Evolutionary conservation across 768 basidiomycete genomes (phyloP).

Genomic region (Agaricus blazei): DNA sequence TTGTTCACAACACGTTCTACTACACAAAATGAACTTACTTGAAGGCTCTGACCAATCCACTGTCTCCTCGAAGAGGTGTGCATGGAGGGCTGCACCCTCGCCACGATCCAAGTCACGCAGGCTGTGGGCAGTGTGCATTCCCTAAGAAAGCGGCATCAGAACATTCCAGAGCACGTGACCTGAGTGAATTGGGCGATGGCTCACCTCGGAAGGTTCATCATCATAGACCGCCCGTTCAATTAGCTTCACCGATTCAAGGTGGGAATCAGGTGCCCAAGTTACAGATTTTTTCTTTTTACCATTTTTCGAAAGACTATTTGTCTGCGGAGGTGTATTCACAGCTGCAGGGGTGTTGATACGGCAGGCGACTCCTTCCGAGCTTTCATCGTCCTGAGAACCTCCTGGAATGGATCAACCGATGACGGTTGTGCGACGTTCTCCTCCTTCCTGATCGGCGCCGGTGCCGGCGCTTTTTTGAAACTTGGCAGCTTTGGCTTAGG

Average conservation of each 20-base stretch:
- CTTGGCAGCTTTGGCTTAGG: conserved; percentile 79
- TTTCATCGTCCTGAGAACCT: conserved; percentile 75
- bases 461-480: conserved; percentile 69
- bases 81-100: conserved; percentile 82
- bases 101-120: conserved; percentile 83
- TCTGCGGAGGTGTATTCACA: conserved; percentile 27
- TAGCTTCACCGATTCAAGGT: conserved; percentile 69
- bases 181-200: conserved; percentile 35
- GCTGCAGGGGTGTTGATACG: conserved; percentile 52
- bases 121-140: conserved; percentile 63
- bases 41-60: conserved; percentile 83
- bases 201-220: conserved; percentile 84
- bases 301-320: conserved; percentile 26
- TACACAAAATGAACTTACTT: conserved; percentile 48
- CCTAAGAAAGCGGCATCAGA: conserved; percentile 46
- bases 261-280: conserved; percentile 70
- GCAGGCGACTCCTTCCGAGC: conserved; percentile 56
- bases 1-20: conserved; percentile 7
- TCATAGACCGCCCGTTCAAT: conserved; percentile 89
- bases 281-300: conserved; percentile 75
- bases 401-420: conserved; percentile 76
- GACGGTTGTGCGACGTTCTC: conserved; percentile 74
- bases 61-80: conserved; percentile 78
- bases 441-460: conserved; percentile 42
- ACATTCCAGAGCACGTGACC: conserved; percentile 24